Percentiles rank a stretch among this genome's conserved stretches.
phyloP scores from a whole-genome alignment of 495 filamentous ascomycete genomes.

The Aspergillus ellipticus region DNA sequence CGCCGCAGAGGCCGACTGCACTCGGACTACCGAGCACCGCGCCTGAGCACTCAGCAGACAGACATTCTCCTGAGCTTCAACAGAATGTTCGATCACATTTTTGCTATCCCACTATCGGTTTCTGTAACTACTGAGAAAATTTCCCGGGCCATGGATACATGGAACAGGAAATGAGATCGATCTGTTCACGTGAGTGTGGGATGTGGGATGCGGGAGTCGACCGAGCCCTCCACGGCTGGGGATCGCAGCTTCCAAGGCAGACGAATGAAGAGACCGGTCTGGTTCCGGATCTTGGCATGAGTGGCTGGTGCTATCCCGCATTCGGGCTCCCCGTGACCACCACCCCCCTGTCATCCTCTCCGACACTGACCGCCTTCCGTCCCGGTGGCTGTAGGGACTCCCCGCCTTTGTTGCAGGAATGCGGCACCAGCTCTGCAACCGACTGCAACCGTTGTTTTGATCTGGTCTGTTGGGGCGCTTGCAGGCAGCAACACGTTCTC shows the following conservation, averaged over 20 bases:
- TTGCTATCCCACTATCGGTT: neutral
- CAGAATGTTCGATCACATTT: slow-evolving; percentile 16
- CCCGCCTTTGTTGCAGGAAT: neutral
- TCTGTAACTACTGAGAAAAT: neutral
- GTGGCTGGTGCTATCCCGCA: neutral
- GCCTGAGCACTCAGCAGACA: no score
- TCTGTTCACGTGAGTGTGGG: neutral
- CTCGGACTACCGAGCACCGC: neutral
- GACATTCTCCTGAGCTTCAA: slow-evolving; percentile 7
- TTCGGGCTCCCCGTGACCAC: neutral
- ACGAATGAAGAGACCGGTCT: neutral
- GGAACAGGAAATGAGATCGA: neutral
- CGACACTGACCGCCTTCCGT: neutral
- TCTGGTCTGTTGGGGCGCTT: neutral
- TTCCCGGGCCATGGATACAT: neutral
- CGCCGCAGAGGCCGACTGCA: neutral
- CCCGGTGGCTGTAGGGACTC: neutral
- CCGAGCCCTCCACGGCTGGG: neutral
- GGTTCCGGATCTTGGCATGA: neutral
- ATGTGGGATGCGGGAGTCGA: neutral
- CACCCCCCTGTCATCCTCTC: neutral
- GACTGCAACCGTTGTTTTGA: neutral
- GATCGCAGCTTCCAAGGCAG: neutral
- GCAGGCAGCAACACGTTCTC: neutral
- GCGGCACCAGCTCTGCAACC: neutral